Evolutionary conservation across 2,329 filamentous ascomycete species (phyloP).

Genomic region (Cucurbitaria berberidis): DNA sequence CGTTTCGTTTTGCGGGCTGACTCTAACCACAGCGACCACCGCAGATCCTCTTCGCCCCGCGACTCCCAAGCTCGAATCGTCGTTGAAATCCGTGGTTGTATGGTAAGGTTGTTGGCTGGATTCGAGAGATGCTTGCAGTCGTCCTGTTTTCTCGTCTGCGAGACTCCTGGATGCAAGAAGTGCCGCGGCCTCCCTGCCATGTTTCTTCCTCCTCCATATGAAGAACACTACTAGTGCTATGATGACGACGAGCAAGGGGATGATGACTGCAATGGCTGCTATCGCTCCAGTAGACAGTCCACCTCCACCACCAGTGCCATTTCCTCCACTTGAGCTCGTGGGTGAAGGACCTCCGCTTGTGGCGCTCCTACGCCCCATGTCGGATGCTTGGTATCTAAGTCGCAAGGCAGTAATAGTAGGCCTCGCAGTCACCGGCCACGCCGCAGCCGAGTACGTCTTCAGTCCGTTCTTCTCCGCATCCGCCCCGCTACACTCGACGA

Average conservation of each 20-base stretch:
- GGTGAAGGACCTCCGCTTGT: not conserved
- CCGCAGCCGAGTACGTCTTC: constrained; percentile 13
- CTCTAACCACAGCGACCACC: not conserved
- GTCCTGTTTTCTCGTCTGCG: constrained; percentile 7
- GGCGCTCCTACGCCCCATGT: constrained; percentile 8
- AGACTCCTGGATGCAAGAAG: not conserved
- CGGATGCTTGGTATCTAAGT: constrained; percentile 21
- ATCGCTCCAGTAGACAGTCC: constrained; percentile 67
- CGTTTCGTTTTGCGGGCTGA: constrained; percentile 9
- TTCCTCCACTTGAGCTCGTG: not conserved
- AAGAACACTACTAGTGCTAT: constrained; percentile 19
- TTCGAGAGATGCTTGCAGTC: not conserved
- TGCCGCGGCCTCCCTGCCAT: constrained; percentile 8
- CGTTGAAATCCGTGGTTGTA: not conserved
- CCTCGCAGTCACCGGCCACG: constrained; percentile 18
- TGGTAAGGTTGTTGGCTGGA: not conserved
- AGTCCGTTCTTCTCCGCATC: constrained; percentile 30
- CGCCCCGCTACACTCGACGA: constrained; percentile 27
- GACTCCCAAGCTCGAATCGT: not conserved
- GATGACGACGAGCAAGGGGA: constrained; percentile 81
- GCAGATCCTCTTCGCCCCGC: not conserved
- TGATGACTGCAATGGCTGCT: constrained; percentile 88
- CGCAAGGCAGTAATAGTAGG: constrained; percentile 21
- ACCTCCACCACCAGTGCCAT: constrained; percentile 30
- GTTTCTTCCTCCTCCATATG: constrained; percentile 23